These are phyloP conservation scores for Alternaria longipes DNA, from an alignment of 2,329 filamentous ascomycete genomes.

Conservation along the genomic window DNA sequence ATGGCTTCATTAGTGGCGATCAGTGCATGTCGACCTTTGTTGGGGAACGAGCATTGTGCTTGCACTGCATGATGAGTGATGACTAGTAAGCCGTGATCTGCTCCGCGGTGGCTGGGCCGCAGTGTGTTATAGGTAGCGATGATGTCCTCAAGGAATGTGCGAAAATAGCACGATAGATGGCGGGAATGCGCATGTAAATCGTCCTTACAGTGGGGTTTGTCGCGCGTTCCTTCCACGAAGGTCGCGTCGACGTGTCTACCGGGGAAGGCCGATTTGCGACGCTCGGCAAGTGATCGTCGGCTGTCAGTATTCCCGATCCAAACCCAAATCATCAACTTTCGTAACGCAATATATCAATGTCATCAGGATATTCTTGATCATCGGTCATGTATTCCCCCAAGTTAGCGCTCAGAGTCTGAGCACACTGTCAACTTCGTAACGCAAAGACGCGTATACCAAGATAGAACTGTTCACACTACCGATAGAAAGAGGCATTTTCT, in stretches of 20 bases:
- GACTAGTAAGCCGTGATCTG: background rate
- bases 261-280: background rate
- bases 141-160: no score
- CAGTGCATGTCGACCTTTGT: background rate
- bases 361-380: no score
- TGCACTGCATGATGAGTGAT: constrained; percentile 3
- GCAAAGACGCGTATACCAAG: no score
- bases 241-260: background rate
- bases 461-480: no score
- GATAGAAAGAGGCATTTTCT: no score
- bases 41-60: background rate
- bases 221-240: background rate
- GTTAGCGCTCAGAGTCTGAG: no score
- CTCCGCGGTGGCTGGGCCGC: background rate
- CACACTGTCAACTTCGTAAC: no score
- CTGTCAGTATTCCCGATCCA: background rate
- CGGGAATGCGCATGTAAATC: background rate
- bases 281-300: background rate
- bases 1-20: constrained; percentile 3
- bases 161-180: background rate
- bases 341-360: no score
- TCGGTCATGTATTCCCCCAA: no score
- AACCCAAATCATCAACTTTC: background rate
- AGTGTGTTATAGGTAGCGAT: background rate
- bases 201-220: no score